Evolutionary conservation across 2,329 filamentous ascomycete genomes (phyloP).

Genomic region (Eutypella sp.): DNA sequence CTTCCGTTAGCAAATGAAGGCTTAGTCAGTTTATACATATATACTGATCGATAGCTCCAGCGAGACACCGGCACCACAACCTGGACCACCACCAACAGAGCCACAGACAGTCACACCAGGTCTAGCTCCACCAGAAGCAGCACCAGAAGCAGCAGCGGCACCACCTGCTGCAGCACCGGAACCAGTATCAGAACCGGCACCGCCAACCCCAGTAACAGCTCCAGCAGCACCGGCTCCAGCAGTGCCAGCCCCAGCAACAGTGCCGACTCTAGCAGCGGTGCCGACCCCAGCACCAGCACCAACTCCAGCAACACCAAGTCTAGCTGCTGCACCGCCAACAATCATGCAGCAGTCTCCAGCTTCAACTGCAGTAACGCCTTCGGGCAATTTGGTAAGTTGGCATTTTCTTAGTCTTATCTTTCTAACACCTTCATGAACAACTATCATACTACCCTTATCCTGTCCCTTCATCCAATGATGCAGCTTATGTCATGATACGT

Average conservation of each 20-base stretch:
- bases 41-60: too few relatives aligned
- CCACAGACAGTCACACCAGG: too few relatives aligned
- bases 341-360: conserved; percentile 22
- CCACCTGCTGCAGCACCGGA: conserved; percentile 2
- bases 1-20: too few relatives aligned
- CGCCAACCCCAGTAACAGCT: conserved; percentile 2
- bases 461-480: not conserved
- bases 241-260: not conserved
- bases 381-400: conserved; percentile 25
- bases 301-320: conserved; percentile 1
- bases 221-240: conserved; percentile 4
- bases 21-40: too few relatives aligned
- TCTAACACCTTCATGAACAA: not conserved
- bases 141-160: conserved; percentile 1
- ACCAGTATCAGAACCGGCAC: conserved; percentile 4
- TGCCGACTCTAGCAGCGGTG: not conserved
- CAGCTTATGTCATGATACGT: not conserved
- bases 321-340: too few relatives aligned
- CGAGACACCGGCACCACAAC: too few relatives aligned
- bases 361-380: conserved; percentile 24
- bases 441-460: not conserved
- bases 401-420: not conserved
- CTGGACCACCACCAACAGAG: not conserved
- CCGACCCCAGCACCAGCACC: conserved; percentile 1
- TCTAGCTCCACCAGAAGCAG: conserved; percentile 10